Evolutionary conservation across 140 eudicot genomes (phyloP).

Genomic region (Flaveria floridana): DNA sequence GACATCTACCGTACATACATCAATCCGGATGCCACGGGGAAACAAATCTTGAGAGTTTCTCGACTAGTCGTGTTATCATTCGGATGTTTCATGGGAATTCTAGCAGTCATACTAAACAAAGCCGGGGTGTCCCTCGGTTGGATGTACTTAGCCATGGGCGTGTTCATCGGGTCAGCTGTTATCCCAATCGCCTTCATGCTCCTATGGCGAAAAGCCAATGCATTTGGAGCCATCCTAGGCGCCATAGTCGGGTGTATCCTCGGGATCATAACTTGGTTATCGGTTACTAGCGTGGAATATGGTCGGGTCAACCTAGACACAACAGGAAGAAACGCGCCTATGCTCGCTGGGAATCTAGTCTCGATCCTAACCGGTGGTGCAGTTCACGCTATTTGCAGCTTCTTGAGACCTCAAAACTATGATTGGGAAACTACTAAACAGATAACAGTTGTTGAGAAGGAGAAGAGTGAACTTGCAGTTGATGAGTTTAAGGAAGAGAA

Average conservation of each 20-base stretch:
- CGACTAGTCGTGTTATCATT: conserved; percentile 62
- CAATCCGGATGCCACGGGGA: conserved; percentile 85
- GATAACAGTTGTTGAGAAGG: conserved; percentile 87
- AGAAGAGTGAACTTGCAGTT: conserved; percentile 53
- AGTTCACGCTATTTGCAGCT: conserved; percentile 73
- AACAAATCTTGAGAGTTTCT: conserved; percentile 84
- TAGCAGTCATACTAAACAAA: conserved; percentile 88
- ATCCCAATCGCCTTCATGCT: conserved; percentile 93
- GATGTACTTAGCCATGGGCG: conserved; percentile 99
- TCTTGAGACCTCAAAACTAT: conserved; percentile 72
- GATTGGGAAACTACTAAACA: conserved; percentile 91
- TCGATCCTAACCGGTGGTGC: conserved; percentile 87
- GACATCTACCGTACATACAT: conserved; percentile 94
- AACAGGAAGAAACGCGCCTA: conserved; percentile 93
- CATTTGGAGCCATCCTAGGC: conserved; percentile 82
- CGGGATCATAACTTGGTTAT: conserved; percentile 75
- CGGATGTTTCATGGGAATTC: conserved; percentile 91
- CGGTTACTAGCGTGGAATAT: conserved; percentile 74
- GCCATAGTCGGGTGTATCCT: conserved; percentile 63
- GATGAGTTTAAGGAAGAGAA: conserved; percentile 85
- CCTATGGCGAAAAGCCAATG: conserved; percentile 87
- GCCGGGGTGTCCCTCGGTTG: conserved; percentile 90
- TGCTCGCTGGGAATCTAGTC: conserved; percentile 95
- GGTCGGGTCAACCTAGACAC: conserved; percentile 86
- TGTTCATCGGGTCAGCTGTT: conserved; percentile 92